Evolutionary conservation across 176 grass and related monocot species (phyloP).

Genomic region (Ampelocalamus luodianensis): DNA sequence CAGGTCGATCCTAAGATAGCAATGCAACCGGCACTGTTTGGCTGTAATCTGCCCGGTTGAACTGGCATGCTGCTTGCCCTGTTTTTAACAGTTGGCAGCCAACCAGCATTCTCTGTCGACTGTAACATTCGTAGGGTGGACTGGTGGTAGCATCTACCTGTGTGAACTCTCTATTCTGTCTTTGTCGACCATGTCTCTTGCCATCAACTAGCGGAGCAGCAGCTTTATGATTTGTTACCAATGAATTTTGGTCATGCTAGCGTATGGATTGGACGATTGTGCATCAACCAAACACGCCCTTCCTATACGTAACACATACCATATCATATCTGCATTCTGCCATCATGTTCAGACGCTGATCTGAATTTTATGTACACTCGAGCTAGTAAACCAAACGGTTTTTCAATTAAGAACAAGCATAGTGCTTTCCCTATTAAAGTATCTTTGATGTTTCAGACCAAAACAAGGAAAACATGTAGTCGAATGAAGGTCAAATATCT

Average conservation of each 20-base stretch:
- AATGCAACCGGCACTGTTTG: neutral
- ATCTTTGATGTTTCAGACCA: neutral
- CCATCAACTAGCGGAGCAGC: neutral
- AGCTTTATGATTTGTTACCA: neutral
- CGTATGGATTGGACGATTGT: too few species aligned
- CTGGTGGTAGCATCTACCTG: neutral
- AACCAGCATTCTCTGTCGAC: neutral
- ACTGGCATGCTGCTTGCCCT: neutral
- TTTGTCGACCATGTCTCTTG: neutral
- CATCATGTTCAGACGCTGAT: neutral
- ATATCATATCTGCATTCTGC: too few species aligned
- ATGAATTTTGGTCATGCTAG: neutral
- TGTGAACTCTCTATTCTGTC: neutral
- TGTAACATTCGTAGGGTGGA: neutral
- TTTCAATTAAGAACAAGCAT: neutral
- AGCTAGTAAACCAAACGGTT: neutral
- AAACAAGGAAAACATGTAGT: neutral
- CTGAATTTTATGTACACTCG: neutral
- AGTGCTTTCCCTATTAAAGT: neutral
- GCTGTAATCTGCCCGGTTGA: neutral
- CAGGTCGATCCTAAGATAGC: neutral
- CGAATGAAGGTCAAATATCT: neutral
- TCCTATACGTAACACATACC: too few species aligned
- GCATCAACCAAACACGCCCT: too few species aligned
- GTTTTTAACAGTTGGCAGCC: neutral